Percentiles rank a stretch among this genome's conserved stretches.
Conservation (phyloP, 2,329 filamentous ascomycete genomes). For the Graphium sp. region DNA sequence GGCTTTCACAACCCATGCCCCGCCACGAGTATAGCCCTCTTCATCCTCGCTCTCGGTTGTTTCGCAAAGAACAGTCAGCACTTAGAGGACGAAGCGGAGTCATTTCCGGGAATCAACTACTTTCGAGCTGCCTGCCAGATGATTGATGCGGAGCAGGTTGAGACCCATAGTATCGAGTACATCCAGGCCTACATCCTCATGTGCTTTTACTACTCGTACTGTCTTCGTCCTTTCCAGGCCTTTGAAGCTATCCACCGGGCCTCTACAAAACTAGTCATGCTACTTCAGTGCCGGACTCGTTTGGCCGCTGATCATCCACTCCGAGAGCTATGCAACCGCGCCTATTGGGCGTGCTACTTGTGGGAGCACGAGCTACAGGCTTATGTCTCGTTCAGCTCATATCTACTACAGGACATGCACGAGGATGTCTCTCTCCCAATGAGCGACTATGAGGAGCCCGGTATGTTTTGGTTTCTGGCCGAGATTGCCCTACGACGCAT, state of each 20-base stretch:
- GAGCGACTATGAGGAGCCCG: constrained; percentile 8
- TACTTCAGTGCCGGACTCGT: constrained; percentile 4
- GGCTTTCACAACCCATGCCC: constrained; percentile 2
- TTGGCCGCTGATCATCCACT: constrained; percentile 2
- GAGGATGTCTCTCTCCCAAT: constrained; percentile 7
- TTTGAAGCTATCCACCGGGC: constrained; percentile 7
- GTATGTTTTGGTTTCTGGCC: constrained; percentile 9
- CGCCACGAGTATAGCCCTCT: constrained; percentile 6
- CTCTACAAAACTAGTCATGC: constrained; percentile 3
- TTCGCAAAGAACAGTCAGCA: constrained; percentile 3
- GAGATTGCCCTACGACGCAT: constrained; percentile 8
- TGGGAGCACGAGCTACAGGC: constrained; percentile 9
- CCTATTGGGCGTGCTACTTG: constrained; percentile 10
- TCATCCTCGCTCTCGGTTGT: constrained; percentile 7
- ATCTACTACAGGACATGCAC: constrained; percentile 6
- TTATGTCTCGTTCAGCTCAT: constrained; percentile 8
- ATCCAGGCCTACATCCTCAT: constrained; percentile 8
- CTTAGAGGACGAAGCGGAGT: constrained; percentile 2
- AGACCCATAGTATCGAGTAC: constrained; percentile 4
- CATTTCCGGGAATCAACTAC: constrained; percentile 5
- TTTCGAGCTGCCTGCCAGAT: constrained; percentile 7
- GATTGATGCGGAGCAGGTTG: constrained; percentile 2
- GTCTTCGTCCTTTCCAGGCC: constrained; percentile 8
- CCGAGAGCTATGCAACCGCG: constrained; percentile 7
- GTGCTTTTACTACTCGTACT: constrained; percentile 7